Evolutionary conservation across 305 asterid genomes (phyloP).

Genomic region (Solanum hybrid): DNA sequence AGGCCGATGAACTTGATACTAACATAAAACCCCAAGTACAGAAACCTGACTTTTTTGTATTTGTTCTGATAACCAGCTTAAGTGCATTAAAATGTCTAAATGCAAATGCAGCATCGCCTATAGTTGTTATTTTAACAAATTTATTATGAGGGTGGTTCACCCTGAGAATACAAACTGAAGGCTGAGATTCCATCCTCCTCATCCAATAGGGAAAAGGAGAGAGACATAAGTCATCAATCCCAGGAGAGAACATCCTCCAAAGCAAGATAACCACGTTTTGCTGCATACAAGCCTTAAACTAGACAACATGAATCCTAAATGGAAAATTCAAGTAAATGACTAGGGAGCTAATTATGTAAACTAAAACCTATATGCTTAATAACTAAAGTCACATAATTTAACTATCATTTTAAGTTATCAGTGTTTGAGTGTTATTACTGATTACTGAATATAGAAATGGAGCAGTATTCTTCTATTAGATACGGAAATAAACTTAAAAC

Average conservation of each 20-base stretch:
- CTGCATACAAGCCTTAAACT: background rate
- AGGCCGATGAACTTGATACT: background rate
- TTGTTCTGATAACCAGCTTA: background rate
- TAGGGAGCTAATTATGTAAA: background rate
- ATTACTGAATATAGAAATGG: background rate
- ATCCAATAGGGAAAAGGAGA: background rate
- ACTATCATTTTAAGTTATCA: background rate
- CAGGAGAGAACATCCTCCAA: background rate
- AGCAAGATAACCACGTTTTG: background rate
- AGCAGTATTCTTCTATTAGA: background rate
- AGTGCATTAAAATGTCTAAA: background rate
- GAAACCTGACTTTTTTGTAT: background rate
- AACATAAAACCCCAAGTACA: background rate
- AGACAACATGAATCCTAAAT: background rate
- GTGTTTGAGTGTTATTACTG: background rate
- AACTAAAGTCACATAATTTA: background rate
- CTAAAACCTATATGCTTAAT: background rate
- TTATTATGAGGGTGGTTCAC: background rate
- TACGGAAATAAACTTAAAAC: no score
- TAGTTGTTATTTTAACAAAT: background rate
- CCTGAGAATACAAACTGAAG: background rate
- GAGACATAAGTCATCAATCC: background rate
- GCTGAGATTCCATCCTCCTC: background rate
- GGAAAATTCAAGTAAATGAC: background rate
- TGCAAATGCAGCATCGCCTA: background rate